Base-by-base conservation (phyloP, 2,329 filamentous ascomycete genomes). In the Arthrocladium fulminans region DNA sequence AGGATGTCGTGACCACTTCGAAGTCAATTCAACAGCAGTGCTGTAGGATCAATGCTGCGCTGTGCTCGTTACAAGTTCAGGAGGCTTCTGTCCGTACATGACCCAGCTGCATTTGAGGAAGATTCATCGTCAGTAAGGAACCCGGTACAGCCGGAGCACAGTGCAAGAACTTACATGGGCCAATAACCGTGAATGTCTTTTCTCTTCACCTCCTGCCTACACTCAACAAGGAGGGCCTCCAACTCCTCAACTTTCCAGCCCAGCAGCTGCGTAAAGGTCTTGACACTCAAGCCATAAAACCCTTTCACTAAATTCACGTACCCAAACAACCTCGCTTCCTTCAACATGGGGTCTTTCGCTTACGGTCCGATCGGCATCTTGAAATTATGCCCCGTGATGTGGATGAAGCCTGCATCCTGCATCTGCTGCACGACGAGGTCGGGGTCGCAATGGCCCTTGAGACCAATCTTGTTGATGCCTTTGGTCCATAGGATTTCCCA, bases 341-440 rank as follows among this genome's bases (percentile, higher is more conserved):
- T 62, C 32, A 63, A 47, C 6, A 51, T 24, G 9, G 51, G 48
- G 35, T 65, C 60, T 35, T 54, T 62, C 1, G 59, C 52, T 63
- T 62, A 65, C 9, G 56, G 45, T 2, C 62, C 63, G 13, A 65
- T 47, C 10, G 53, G 53, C 17, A 55, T 17, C 13, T 51, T 51
- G 38, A 42, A 51, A 12, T 20, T 23, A 10, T 22, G 13, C 22
- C 37, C 22, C 7, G 2, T 13, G 17, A 48, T 30, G 19, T 51
- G 43, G 45, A 51, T 38, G 32, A 51, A 51, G 23, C 49, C 49
- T 10, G 23, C 49, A 7, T 47, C 45, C 6, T 25, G 35, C 49
- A 51, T 51, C 23, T 48, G 44, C 24, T 45, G 20, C 25, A 29
- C 37, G 6, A 51, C 25, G 13, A 39, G 22, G 2, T 54, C 37